These are phyloP conservation scores for Flaveria ramosissima DNA, from an alignment of 129 eudicot species.

Conservation along the genomic window DNA sequence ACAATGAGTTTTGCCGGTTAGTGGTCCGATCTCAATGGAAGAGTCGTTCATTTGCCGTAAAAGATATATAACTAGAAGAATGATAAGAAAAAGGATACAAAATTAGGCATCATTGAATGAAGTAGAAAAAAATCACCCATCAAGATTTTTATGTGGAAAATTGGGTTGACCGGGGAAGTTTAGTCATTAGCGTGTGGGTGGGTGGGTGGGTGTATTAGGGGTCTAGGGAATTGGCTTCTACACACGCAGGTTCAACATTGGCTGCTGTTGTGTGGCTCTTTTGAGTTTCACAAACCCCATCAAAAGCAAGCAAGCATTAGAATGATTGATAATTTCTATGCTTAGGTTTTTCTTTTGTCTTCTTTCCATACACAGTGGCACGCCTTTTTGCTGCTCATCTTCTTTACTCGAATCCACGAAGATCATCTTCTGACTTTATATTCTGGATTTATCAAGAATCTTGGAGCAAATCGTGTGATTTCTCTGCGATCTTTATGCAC, in stretches of 20 bases:
- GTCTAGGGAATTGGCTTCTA: constrained; percentile 24
- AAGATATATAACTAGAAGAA: background rate
- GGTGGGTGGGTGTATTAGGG: constrained; percentile 23
- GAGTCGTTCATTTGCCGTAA: too few relatives aligned
- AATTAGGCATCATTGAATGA: background rate
- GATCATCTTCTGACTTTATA: constrained; percentile 20
- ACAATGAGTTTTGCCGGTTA: too few relatives aligned
- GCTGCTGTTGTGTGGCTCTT: constrained; percentile 46
- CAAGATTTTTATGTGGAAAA: constrained; percentile 11
- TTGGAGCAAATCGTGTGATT: constrained; percentile 30
- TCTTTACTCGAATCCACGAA: constrained; percentile 20
- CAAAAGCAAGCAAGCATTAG: constrained; percentile 32
- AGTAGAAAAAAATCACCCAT: too few relatives aligned
- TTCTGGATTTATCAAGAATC: constrained; percentile 27
- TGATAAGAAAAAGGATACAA: background rate
- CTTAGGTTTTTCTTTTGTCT: constrained; percentile 30
- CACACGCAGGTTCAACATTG: constrained; percentile 37
- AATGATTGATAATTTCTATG: constrained; percentile 33
- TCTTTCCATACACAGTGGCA: constrained; percentile 34
- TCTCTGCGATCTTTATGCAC: constrained; percentile 7
- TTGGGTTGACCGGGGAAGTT: constrained; percentile 19
- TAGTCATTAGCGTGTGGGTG: background rate
- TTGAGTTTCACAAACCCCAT: constrained; percentile 33
- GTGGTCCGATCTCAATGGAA: too few relatives aligned
- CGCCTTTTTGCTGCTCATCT: constrained; percentile 40